Evolutionary conservation across 169 alveolate genomes (phyloP).

Genomic region (Cryptosporidium felis): DNA sequence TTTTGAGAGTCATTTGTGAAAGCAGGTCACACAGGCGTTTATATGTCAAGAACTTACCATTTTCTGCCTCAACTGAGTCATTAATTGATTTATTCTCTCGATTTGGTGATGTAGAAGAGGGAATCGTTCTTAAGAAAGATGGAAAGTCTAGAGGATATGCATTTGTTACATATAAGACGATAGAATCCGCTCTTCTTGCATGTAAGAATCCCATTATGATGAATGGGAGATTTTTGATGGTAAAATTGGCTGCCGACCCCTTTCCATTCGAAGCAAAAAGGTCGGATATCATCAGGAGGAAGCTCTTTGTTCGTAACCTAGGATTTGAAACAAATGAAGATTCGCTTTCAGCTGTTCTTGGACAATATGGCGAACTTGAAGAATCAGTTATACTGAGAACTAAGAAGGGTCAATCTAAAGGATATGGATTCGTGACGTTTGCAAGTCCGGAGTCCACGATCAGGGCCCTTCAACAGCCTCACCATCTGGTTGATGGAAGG

Average conservation of each 20-base stretch:
- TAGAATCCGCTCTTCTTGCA: slow-evolving; percentile 77
- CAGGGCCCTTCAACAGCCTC: slow-evolving; percentile 80
- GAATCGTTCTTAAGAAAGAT: slow-evolving; percentile 80
- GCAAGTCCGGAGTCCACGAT: slow-evolving; percentile 76
- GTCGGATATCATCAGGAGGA: slow-evolving; percentile 75
- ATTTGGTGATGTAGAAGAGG: slow-evolving; percentile 81
- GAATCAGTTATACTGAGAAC: slow-evolving; percentile 79
- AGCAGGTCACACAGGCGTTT: slow-evolving; percentile 78
- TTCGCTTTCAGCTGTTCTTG: slow-evolving; percentile 73
- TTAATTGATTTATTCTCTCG: slow-evolving; percentile 75
- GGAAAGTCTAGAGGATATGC: slow-evolving; percentile 85
- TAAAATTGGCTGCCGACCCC: slow-evolving; percentile 78
- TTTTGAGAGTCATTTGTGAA: slow-evolving; percentile 74
- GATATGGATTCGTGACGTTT: slow-evolving; percentile 79
- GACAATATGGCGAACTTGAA: slow-evolving; percentile 78
- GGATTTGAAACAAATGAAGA: slow-evolving; percentile 77
- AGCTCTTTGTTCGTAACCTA: slow-evolving; percentile 80
- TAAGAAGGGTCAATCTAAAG: slow-evolving; percentile 78
- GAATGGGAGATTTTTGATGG: slow-evolving; percentile 75
- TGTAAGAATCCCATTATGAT: slow-evolving; percentile 73
- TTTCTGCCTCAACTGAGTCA: slow-evolving; percentile 77
- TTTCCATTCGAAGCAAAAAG: slow-evolving; percentile 63
- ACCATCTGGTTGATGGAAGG: slow-evolving; percentile 78
- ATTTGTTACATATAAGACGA: slow-evolving; percentile 79
- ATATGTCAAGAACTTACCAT: slow-evolving; percentile 79